These are phyloP conservation scores for Cornus florida DNA, from an alignment of 148 eudicot genomes.

Conservation along the genomic window DNA sequence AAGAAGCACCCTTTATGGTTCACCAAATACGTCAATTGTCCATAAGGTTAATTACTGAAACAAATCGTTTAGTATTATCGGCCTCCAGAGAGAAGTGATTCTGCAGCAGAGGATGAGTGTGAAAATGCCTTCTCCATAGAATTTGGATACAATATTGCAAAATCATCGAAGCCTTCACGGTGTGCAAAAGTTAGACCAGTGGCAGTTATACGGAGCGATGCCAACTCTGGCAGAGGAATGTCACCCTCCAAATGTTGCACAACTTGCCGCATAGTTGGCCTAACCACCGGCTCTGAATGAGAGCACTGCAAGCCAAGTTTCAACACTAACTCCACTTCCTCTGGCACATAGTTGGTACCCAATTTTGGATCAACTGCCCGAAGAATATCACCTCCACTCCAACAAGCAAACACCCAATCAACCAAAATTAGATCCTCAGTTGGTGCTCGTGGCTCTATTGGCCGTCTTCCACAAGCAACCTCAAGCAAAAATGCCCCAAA, in stretches of 20 bases:
- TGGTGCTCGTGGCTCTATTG: slow-evolving; percentile 16
- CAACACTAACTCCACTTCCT: slow-evolving; percentile 18
- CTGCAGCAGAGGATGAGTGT: not conserved
- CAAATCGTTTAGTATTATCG: not conserved
- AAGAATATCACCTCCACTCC: not conserved
- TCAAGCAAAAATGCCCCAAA: slow-evolving; percentile 34
- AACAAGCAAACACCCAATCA: slow-evolving; percentile 1
- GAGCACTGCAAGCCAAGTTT: slow-evolving; percentile 38
- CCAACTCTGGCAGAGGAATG: not conserved
- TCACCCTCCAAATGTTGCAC: slow-evolving; percentile 21
- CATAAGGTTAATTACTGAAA: not conserved
- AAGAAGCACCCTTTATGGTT: too few species aligned
- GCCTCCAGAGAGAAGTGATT: slow-evolving; percentile 7
- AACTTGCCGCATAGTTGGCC: slow-evolving; percentile 39
- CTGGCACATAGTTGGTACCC: not conserved
- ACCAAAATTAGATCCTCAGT: slow-evolving; percentile 5
- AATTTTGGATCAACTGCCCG: not conserved
- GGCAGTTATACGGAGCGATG: not conserved
- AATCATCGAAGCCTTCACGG: not conserved
- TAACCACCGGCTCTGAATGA: slow-evolving; percentile 13
- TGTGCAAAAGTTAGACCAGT: not conserved
- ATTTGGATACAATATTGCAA: not conserved
- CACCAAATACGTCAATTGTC: too few species aligned
- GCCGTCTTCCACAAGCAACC: slow-evolving; percentile 37
- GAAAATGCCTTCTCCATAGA: not conserved